Percentiles rank a stretch among this genome's conserved stretches.
phyloP scores from a whole-genome alignment of 1,284 basidiomycete genomes.

The Porogramme epimiltina region DNA sequence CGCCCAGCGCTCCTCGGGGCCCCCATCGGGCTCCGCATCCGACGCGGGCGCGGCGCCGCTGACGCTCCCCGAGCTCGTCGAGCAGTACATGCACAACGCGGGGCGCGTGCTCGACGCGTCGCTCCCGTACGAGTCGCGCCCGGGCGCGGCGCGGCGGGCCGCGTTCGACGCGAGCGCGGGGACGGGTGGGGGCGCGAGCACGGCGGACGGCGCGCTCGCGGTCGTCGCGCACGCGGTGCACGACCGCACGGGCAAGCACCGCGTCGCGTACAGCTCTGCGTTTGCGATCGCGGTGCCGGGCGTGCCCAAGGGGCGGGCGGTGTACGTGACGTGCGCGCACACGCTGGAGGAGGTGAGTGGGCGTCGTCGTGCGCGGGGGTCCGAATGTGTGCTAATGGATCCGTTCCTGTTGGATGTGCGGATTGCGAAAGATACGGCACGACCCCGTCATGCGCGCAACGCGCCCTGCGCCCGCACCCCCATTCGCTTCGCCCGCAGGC shows the following conservation, averaged over 20 bases:
- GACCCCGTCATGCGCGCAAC: constrained; percentile 20
- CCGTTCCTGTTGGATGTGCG: no score
- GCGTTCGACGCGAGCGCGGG: constrained; percentile 22
- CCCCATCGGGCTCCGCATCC: neutral
- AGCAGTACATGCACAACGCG: constrained; percentile 41
- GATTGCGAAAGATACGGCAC: constrained; percentile 44
- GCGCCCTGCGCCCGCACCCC: constrained; percentile 16
- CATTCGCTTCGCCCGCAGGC: no score
- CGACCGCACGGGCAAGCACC: constrained; percentile 40
- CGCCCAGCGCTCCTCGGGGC: neutral
- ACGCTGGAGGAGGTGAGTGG: constrained; percentile 61
- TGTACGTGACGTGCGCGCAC: constrained; percentile 68
- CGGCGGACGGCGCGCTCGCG: constrained; percentile 43
- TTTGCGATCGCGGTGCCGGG: constrained; percentile 51
- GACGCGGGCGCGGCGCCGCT: neutral
- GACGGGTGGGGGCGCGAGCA: constrained; percentile 4
- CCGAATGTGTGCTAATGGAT: no score
- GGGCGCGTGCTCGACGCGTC: constrained; percentile 45
- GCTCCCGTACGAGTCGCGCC: constrained; percentile 54
- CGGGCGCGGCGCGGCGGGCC: constrained; percentile 36
- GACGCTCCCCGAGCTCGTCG: constrained; percentile 26
- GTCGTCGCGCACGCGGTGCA: constrained; percentile 62
- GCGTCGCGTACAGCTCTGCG: constrained; percentile 61
- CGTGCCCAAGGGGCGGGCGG: constrained; percentile 34
- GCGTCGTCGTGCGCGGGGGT: no score